Base-by-base conservation (phyloP, 225 moss, liverwort and hornwort genomes). In the Asterella californica region DNA sequence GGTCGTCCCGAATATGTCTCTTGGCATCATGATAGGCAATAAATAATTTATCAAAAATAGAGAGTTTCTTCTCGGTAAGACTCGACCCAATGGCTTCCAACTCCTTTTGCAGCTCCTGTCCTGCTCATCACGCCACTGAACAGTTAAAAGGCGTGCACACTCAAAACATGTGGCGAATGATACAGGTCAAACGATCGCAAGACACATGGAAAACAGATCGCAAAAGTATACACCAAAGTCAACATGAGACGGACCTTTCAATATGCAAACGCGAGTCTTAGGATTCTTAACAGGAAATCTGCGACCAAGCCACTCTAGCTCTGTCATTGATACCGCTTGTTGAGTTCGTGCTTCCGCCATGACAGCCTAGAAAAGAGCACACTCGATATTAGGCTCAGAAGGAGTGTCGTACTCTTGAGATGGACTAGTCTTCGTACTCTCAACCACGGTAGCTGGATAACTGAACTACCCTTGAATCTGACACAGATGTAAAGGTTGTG, bases 21-120 rank as follows among this genome's bases (percentile, higher is more conserved):
- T 93, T 99, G 11, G 93, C 93, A 81, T 99, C 97, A 68, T 99
- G 97, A 68, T 99, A 99, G 37, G 92, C 89, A 78, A 95, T 86
- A 76, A 99, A 99, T 38, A 91, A 87, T 83, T 99, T 99, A 82
- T 99, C 97, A 87, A 92, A 99, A 27, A 89, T 69, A n/a, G 90
- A 85, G 10, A 99, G 91, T 62, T 90, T 91, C 80, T 99, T 99
- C 45, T 99, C 97, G 24, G 89, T 83, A 67, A 86, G 83, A 68
- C 79, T 88, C 64, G 87, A 86, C 42, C 83, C 76, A 49, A 83
- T 88, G 66, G 86, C 88, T 69, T 75, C 79, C 15, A 93, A 83
- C 46, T 99, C 97, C 83, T 93, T 99, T 79, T 93, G 92, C 77
- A 99, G 83, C 79, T 92, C 88, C 72, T 90, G 97, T 50, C 91